These are phyloP conservation scores for Blastomyces percursus DNA, from an alignment of 2,329 filamentous ascomycete species.

Conservation along the genomic window DNA sequence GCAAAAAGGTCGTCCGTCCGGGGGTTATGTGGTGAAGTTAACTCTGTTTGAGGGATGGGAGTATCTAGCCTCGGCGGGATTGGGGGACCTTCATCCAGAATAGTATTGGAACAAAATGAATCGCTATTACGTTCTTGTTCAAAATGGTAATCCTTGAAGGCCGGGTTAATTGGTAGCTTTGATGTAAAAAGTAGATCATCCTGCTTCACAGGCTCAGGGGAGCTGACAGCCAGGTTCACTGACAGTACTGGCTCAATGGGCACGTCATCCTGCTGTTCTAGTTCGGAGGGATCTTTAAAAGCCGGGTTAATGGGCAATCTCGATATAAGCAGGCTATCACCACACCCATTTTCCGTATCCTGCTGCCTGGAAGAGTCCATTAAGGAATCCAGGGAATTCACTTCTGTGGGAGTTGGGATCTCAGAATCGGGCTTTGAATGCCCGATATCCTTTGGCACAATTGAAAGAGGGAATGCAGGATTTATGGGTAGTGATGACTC, in stretches of 20 bases:
- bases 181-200: conserved; percentile 13
- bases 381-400: background rate
- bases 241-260: conserved; percentile 24
- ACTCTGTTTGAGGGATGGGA: background rate
- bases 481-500: conserved; percentile 11
- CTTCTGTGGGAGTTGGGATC: conserved; percentile 5
- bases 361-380: background rate
- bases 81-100: background rate
- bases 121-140: background rate
- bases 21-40: background rate
- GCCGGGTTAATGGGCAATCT: conserved; percentile 28
- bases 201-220: background rate
- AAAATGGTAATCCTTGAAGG: background rate
- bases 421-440: background rate
- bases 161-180: conserved; percentile 8
- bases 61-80: background rate
- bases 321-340: conserved; percentile 19
- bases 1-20: conserved; percentile 1
- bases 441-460: background rate
- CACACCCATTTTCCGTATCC: background rate
- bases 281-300: conserved; percentile 5
- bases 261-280: background rate
- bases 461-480: conserved; percentile 9
- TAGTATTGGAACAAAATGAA: background rate
- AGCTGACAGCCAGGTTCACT: conserved; percentile 22